These are phyloP conservation scores for Tolypocladium tropicale DNA, from an alignment of 2,329 filamentous ascomycete genomes.

Conservation along the genomic window DNA sequence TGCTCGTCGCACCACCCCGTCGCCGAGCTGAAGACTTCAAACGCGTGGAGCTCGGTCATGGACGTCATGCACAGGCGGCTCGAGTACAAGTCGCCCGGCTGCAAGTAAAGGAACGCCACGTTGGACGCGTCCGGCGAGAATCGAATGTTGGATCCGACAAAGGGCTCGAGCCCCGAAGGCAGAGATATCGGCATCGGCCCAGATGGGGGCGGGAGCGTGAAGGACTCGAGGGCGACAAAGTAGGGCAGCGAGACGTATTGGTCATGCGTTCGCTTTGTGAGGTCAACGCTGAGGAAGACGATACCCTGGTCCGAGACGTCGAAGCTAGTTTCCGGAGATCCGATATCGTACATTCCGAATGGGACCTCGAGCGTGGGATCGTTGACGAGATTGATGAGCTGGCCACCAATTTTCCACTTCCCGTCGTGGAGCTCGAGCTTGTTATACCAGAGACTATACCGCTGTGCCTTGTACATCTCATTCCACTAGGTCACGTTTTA, in stretches of 20 bases:
- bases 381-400: slow-evolving; percentile 22
- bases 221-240: slow-evolving; percentile 22
- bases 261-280: slow-evolving; percentile 3
- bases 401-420: slow-evolving; percentile 17
- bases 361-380: slow-evolving; percentile 21
- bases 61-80: slow-evolving; percentile 20
- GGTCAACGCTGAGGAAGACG: slow-evolving; percentile 18
- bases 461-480: slow-evolving; percentile 17
- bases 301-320: slow-evolving; percentile 24
- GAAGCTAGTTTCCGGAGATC: slow-evolving; percentile 13
- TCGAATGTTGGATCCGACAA: slow-evolving; percentile 15
- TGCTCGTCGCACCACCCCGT: background rate
- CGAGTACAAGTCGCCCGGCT: slow-evolving; percentile 13
- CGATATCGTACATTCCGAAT: slow-evolving; percentile 13
- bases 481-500: slow-evolving; percentile 17
- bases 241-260: slow-evolving; percentile 16
- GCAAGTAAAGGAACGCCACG: slow-evolving; percentile 22
- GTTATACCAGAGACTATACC: slow-evolving; percentile 28
- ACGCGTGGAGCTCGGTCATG: slow-evolving; percentile 2
- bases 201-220: slow-evolving; percentile 8
- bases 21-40: slow-evolving; percentile 2
- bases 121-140: slow-evolving; percentile 26
- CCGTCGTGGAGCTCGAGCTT: slow-evolving; percentile 16
- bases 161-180: slow-evolving; percentile 3
- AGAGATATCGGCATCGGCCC: slow-evolving; percentile 14